Percentiles rank a stretch among this genome's conserved stretches.
Conservation (phyloP, 108 stramenopile genomes). For the Chaetoceros muelleri region DNA sequence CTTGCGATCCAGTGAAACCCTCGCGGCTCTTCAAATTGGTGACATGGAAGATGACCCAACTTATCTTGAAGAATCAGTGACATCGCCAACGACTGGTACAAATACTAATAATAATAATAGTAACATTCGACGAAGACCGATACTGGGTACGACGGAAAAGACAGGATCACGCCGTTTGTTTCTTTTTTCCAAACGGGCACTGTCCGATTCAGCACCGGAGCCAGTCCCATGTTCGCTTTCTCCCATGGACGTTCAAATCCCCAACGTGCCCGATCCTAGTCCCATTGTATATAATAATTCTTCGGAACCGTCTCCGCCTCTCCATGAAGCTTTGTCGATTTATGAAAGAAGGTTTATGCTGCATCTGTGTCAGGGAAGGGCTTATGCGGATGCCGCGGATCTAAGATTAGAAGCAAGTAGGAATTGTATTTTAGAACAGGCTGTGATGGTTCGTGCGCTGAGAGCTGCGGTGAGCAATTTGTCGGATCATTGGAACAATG, state of each 20-base stretch:
- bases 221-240: constrained; percentile 45
- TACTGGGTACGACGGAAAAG: constrained; percentile 58
- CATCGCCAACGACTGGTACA: neutral
- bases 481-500: constrained; percentile 65
- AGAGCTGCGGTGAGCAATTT: constrained; percentile 79
- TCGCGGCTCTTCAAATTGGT: constrained; percentile 60
- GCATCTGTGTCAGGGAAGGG: constrained; percentile 55
- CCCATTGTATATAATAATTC: constrained; percentile 28
- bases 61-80: constrained; percentile 1
- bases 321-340: constrained; percentile 61
- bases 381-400: constrained; percentile 68
- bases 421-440: constrained; percentile 67
- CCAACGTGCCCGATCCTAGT: constrained; percentile 45
- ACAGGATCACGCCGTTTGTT: constrained; percentile 67
- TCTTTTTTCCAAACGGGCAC: constrained; percentile 69
- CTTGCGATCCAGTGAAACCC: constrained; percentile 55
- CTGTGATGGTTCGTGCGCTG: constrained; percentile 67
- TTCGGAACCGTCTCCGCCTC: constrained; percentile 39
- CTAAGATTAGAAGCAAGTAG: constrained; percentile 48
- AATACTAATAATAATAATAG: constrained; percentile 1
- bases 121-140: constrained; percentile 3
- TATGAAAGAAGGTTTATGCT: constrained; percentile 75
- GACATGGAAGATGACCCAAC: constrained; percentile 60
- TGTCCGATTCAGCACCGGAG: constrained; percentile 62
- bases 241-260: constrained; percentile 40